These are phyloP conservation scores for Pyrenochaeta sp. DNA, from an alignment of 2,329 filamentous ascomycete species.

Conservation along the genomic window DNA sequence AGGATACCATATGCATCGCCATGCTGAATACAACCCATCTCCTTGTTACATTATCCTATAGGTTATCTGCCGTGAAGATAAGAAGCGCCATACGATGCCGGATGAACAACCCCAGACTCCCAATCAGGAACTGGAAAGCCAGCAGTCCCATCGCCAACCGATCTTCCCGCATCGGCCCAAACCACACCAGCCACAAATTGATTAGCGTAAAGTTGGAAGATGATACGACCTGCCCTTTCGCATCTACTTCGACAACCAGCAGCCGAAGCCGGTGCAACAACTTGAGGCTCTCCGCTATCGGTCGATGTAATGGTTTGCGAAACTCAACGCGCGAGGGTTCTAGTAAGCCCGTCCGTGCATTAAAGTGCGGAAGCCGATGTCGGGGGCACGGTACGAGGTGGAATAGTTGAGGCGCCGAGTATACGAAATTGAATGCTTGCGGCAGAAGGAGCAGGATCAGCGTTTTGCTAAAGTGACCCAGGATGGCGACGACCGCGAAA, in stretches of 20 bases:
- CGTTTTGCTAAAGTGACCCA: constrained; percentile 98
- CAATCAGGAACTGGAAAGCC: constrained; percentile 76
- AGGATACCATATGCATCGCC: background rate
- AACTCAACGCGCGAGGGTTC: constrained; percentile 86
- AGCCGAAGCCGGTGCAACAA: constrained; percentile 74
- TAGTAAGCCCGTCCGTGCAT: constrained; percentile 81
- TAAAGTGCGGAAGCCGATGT: constrained; percentile 90
- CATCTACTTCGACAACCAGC: constrained; percentile 72
- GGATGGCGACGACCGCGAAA: constrained; percentile 94
- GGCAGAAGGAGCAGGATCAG: constrained; percentile 88
- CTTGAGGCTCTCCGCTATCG: constrained; percentile 71
- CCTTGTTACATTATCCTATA: constrained; percentile 24
- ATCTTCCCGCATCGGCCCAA: constrained; percentile 89
- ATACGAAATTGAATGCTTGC: constrained; percentile 96
- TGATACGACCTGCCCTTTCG: constrained; percentile 75
- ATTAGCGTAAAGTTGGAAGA: constrained; percentile 91
- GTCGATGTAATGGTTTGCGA: constrained; percentile 71
- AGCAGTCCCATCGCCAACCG: constrained; percentile 81
- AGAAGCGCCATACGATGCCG: constrained; percentile 85
- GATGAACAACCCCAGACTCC: constrained; percentile 83
- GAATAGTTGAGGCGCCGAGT: constrained; percentile 92
- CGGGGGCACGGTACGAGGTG: constrained; percentile 89
- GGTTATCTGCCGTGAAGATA: constrained; percentile 90
- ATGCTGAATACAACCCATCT: background rate
- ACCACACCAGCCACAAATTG: constrained; percentile 96